Evolutionary conservation across 352 stramenopile species (phyloP), one percentile per base, ranked within the genome.

Genomic region (Phytophthora parvispora): DNA sequence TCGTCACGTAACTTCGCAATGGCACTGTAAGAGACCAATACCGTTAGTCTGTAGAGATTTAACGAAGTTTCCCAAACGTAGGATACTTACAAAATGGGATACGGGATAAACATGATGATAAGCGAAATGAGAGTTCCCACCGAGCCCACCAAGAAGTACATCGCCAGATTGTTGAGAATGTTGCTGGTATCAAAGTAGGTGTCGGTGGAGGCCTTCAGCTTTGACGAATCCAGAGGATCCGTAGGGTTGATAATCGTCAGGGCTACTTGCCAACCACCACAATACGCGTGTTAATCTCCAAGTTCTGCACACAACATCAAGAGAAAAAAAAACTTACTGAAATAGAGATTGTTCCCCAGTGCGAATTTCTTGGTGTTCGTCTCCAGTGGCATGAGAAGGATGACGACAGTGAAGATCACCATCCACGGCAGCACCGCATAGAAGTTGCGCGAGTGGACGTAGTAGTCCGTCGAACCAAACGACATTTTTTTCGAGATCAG

Each of bases 321-420:
- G 22, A 10, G 9, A 10, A 27, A 3, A 27, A 27, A 6, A 4
- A 42, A 77, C 83, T 20, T 80, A 91, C 80, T 80, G 67, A 95
- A 95, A 75, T 87, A 95, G 31, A 95, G 80, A 50, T 94, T 95
- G 81, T 94, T 94, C 61, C 77, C 84, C 25, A 94, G 40, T 49
- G 86, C 83, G 52, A 93, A 95, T 70, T 93, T 95, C 73, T 95
- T 95, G n/a, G 85, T 93, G 70, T 91, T 95, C 71, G 72, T 93
- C 53, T 93, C 85, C 15, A 93, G 68, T 16, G 87, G 87, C 27
- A 92, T 51, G 40, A 93, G 40, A 32, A 94, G 64, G 22, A 93
- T 65, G 15, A 67, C 77, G 10, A 92, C 72, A 1, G 83, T 95
- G 73, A 93, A 95, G 13, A 88, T 57, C 49, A 94, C 85, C 42